Conservation (phyloP, 257 asterid species). For the Paraleonurus japonicus region DNA sequence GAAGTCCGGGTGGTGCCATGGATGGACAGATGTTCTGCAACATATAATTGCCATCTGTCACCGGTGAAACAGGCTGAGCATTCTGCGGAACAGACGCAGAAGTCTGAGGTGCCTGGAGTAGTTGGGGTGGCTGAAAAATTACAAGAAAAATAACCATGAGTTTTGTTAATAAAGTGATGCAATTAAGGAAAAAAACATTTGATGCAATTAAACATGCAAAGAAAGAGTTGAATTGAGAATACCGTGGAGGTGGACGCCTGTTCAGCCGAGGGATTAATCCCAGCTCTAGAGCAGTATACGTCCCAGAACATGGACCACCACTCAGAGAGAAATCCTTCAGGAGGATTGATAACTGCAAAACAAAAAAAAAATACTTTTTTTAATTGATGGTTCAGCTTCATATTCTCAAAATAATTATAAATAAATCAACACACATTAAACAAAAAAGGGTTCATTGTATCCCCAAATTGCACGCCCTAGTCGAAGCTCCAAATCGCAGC, state of each 20-base stretch:
- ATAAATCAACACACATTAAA: too few species aligned
- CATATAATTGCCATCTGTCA: slow-evolving; percentile 23
- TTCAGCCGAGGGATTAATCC: background rate
- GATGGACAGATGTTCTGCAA: slow-evolving; percentile 18
- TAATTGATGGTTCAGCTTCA: background rate
- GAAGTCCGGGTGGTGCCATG: slow-evolving; percentile 13
- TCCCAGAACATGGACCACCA: slow-evolving; percentile 61
- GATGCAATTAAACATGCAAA: background rate
- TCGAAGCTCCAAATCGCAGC: too few species aligned
- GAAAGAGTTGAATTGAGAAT: background rate
- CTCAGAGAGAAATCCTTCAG: slow-evolving; percentile 40
- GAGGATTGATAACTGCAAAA: slow-evolving; percentile 31
- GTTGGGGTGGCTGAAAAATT: slow-evolving; percentile 22
- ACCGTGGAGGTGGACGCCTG: slow-evolving; percentile 36
- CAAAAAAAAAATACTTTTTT: too few species aligned
- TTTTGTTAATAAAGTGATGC: background rate
- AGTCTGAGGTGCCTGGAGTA: too few species aligned
- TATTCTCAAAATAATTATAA: background rate
- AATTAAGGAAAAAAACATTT: too few species aligned
- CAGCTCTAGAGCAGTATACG: background rate
- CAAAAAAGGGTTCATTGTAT: too few species aligned
- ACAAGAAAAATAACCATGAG: background rate
- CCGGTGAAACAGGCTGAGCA: background rate
- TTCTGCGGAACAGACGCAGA: background rate
- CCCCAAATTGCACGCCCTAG: too few species aligned